Evolutionary conservation across 73 alveolate genomes (phyloP), one percentile per base, ranked within the genome.

Genomic region (Stentor coeruleus): DNA sequence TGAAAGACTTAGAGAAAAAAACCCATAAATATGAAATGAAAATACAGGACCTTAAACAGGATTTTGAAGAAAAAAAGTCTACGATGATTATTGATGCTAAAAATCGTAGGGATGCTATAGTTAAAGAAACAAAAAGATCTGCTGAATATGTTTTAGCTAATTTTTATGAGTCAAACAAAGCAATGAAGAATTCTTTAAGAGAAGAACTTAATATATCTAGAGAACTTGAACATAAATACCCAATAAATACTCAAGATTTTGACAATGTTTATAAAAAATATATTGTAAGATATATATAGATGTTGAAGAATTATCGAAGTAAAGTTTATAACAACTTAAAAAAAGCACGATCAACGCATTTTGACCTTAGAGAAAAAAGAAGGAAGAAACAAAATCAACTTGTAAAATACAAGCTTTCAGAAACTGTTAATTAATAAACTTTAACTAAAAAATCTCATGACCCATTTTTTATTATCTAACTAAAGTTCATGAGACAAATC

Each of bases 401-500:
- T n/a, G n/a, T n/a, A n/a, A n/a, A n/a, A n/a, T n/a, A n/a, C n/a
- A n/a, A n/a, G n/a, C n/a, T n/a, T n/a, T n/a, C n/a, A n/a, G n/a
- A n/a, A n/a, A n/a, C n/a, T n/a, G 60, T 49, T 49, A 49, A 49
- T 6, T 15, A 49, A 15, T 49, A 49, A 15, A 49, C 60, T 49
- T 11, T 49, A 57, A 20, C 73, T 57, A 57, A 31, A n/a, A n/a
- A n/a, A n/a, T n/a, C n/a, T n/a, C n/a, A n/a, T n/a, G n/a, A n/a
- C n/a, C n/a, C n/a, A n/a, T n/a, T n/a, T n/a, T n/a, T n/a, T n/a
- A n/a, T n/a, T n/a, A n/a, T n/a, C n/a, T n/a, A n/a, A n/a, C n/a
- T 57, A 20, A 57, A 57, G 73, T 31, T 66, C 81, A 30, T 33
- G 81, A 1, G 81, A 66, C 26, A 66, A 30, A 66, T 66, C 81